These are phyloP conservation scores for Cinchona pubescens DNA, from an alignment of 257 asterid species.

Conservation along the genomic window DNA sequence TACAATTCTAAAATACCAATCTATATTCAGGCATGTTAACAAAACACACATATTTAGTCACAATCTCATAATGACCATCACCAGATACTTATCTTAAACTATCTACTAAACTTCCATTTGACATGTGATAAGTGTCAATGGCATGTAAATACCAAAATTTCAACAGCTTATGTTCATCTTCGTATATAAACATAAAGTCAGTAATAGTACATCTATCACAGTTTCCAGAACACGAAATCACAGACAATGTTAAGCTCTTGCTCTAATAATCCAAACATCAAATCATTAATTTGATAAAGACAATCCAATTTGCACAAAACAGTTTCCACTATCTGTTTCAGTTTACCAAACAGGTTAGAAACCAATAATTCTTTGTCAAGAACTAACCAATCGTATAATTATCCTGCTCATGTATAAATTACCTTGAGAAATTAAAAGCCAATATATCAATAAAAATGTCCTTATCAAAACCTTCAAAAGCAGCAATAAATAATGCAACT, in stretches of 20 bases:
- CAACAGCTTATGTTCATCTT: neutral
- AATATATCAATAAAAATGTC: neutral
- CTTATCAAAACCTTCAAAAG: slow-evolving; percentile 1
- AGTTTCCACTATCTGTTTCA: neutral
- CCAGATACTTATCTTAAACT: too few species aligned
- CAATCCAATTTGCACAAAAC: neutral
- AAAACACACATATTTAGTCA: neutral
- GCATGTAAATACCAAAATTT: neutral
- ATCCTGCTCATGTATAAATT: too few species aligned
- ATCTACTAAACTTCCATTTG: neutral
- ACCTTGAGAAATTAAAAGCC: neutral
- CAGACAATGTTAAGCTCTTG: neutral
- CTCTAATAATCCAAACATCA: neutral
- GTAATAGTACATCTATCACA: neutral
- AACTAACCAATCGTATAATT: too few species aligned
- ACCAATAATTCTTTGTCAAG: too few species aligned
- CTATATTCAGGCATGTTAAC: neutral
- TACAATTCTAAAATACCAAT: neutral
- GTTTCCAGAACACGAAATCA: neutral
- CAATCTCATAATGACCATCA: neutral
- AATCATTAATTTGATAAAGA: neutral
- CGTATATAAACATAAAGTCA: neutral
- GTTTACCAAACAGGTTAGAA: neutral
- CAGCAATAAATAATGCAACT: neutral
- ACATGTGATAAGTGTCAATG: neutral